Conservation (phyloP, 768 basidiomycete genomes). For the Fibroporia radiculosa region DNA sequence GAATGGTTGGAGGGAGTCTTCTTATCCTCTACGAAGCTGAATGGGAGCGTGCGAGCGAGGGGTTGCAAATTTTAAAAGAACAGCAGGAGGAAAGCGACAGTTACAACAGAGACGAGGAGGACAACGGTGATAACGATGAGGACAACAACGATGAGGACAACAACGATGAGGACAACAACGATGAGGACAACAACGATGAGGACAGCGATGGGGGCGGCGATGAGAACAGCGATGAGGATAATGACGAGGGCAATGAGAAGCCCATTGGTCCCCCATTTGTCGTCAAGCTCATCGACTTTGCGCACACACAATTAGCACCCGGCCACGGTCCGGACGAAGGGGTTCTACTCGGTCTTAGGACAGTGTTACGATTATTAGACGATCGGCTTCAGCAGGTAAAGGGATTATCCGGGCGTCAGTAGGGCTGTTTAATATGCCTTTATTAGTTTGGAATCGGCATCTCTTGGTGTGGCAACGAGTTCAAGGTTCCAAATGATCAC, state of each 20-base stretch:
- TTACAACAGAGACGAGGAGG: constrained; percentile 25
- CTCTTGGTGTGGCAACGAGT: neutral
- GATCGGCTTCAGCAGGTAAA: constrained; percentile 42
- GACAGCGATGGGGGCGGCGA: constrained; percentile 26
- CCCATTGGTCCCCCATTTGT: constrained; percentile 41
- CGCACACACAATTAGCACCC: constrained; percentile 64
- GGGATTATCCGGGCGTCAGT: neutral
- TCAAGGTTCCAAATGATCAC: too few relatives aligned
- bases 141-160: constrained; percentile 25
- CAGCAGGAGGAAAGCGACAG: constrained; percentile 32
- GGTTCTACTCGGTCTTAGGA: constrained; percentile 67
- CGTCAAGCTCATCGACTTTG: constrained; percentile 90
- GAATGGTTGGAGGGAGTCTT: constrained; percentile 78
- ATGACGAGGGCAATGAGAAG: constrained; percentile 19
- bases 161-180: constrained; percentile 18
- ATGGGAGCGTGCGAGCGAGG: constrained; percentile 28
- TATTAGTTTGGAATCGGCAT: neutral
- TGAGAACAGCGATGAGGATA: constrained; percentile 17
- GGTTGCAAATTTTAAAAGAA: constrained; percentile 30
- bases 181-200: constrained; percentile 18
- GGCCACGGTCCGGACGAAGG: constrained; percentile 77
- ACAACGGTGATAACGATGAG: constrained; percentile 17
- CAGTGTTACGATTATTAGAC: constrained; percentile 52
- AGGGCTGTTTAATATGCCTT: too few relatives aligned
- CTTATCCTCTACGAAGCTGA: constrained; percentile 77